phyloP scores from a whole-genome alignment of 495 filamentous ascomycete species.

The Echria macrotheca region DNA sequence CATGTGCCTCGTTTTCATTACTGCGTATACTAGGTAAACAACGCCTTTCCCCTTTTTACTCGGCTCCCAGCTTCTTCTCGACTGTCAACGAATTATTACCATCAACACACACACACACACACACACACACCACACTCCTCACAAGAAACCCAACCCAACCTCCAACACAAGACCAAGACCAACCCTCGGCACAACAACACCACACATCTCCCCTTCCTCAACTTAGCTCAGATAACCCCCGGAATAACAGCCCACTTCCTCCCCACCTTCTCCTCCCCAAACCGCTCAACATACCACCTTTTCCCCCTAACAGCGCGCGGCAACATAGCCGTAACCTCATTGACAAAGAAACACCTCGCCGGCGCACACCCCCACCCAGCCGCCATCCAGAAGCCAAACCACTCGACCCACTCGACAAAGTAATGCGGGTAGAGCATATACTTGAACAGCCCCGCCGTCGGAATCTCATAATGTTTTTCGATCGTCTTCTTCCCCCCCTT shows the following conservation, averaged over 20 bases:
- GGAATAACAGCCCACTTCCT: slow-evolving; percentile 79
- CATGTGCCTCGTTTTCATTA: no score
- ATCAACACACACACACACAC: no score
- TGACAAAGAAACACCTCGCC: slow-evolving; percentile 73
- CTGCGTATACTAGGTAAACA: no score
- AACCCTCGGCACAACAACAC: no score
- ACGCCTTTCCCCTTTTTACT: no score
- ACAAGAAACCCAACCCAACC: no score
- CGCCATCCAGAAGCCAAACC: slow-evolving; percentile 79
- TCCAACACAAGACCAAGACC: no score
- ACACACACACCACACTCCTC: no score
- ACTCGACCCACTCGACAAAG: slow-evolving; percentile 92
- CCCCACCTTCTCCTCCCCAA: slow-evolving; percentile 72
- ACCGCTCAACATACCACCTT: slow-evolving; percentile 82
- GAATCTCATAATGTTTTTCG: slow-evolving; percentile 87
- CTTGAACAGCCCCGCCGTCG: slow-evolving; percentile 73
- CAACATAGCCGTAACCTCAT: slow-evolving; percentile 85
- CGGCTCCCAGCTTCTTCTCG: no score
- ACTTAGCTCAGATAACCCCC: slow-evolving; percentile 56
- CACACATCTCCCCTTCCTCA: no score
- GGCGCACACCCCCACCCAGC: slow-evolving; percentile 59
- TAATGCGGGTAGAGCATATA: slow-evolving; percentile 89
- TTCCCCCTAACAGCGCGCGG: slow-evolving; percentile 79
- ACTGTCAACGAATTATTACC: no score
- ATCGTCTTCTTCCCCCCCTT: slow-evolving; percentile 31